phyloP scores from a whole-genome alignment of 805 yeast species.

The Schwanniomyces pseudopolymorphus region DNA sequence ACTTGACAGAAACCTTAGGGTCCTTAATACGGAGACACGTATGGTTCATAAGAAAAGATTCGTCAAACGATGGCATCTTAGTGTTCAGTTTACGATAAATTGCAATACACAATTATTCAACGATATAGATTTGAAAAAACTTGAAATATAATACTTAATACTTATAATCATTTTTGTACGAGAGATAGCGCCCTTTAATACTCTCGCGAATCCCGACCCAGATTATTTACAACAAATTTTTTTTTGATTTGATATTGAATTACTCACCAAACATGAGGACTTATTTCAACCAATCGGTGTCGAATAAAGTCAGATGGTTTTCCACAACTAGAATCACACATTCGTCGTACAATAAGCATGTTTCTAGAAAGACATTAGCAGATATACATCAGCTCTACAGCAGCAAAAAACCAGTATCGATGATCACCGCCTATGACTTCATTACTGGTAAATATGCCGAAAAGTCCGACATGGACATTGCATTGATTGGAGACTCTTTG shows the following conservation, averaged over 20 bases:
- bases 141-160: too few relatives aligned
- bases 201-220: background rate
- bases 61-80: constrained; percentile 31
- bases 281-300: background rate
- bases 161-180: background rate
- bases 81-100: background rate
- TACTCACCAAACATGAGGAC: background rate
- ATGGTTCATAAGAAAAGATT: constrained; percentile 54
- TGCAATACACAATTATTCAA: background rate
- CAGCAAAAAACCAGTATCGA: constrained; percentile 29
- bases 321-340: background rate
- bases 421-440: constrained; percentile 86
- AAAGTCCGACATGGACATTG: constrained; percentile 62
- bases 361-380: constrained; percentile 18
- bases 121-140: too few relatives aligned
- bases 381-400: constrained; percentile 17
- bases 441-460: constrained; percentile 74
- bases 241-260: background rate
- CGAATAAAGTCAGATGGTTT: background rate
- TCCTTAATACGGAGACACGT: constrained; percentile 81
- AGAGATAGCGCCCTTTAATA: background rate
- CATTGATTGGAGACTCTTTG: constrained; percentile 86
- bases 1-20: constrained; percentile 68
- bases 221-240: background rate
- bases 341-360: constrained; percentile 1